Base-by-base conservation (phyloP, 2,329 filamentous ascomycete species). In the Lachnellula willkommii region DNA sequence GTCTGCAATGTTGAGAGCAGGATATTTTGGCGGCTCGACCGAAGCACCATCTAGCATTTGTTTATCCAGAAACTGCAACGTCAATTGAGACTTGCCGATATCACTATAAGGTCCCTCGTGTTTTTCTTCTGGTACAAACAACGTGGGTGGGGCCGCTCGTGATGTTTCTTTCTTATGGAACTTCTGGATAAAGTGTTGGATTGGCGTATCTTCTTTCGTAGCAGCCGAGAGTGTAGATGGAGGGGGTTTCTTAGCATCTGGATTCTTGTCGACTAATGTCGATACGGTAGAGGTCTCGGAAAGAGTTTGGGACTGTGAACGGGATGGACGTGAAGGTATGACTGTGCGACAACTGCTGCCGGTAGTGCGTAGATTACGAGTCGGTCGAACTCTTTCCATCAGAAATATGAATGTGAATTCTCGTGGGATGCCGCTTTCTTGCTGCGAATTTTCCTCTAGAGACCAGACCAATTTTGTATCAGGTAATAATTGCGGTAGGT, bases 351-450 rank as follows among this genome's bases (percentile, higher is more conserved):
- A 22, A 36, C 20, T 46, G n/a, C 47, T 47, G 4, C 22, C 22
- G 22, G 22, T 24, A 14, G 24, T 35, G 15, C 24, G 32, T 15
- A 47, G 3, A 22, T 14, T 17, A 8, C 24, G 20, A 12, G 45
- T 20, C 3, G 58, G 52, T 12, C 50, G 54, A 3, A 57, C 50
- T 26, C 62, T 52, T 39, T 65, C 62, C 5, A 79, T 66, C 5
- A 79, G 64, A 67, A 79, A 72, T 15, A 77, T 75, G 60, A 79
- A 79, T 2, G 77, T 78, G 50, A 79, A 78, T 55, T 79, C 77
- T 8, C 77, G 71, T 9, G 77, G 77, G 4, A 79, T 64, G 2
- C 77, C 77, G 4, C 75, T 76, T 24, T 72, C 70, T 59, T 79
- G 76, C 8, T 79, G 65, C 39, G 63, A 59, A 54, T 79, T 79